Base-by-base conservation (phyloP, 1,284 basidiomycete species). In the Cryptococcus sp. region DNA sequence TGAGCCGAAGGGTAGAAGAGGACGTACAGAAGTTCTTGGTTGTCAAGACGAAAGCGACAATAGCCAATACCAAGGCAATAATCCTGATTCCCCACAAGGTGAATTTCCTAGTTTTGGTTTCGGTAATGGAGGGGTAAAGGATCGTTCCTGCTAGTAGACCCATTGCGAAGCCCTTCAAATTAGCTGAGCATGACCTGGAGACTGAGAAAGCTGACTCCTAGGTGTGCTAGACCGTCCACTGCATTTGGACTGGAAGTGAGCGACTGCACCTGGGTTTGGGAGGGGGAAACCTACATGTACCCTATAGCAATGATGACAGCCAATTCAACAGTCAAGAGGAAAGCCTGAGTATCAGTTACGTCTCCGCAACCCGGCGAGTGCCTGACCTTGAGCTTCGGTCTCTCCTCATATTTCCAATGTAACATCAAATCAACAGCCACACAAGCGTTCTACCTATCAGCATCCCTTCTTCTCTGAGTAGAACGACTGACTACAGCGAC, bases 41-140 rank as follows among this genome's bases (percentile, higher is more conserved):
- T 34, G 97, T 79, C 3, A 91, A 79, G 22, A 92, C 86, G 59
- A 87, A 94, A 28, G 94, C 80, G 24, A 93, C 76, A 21, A 94
- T 73, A 2, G 85, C 81, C 39, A 94, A 61, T 0, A 85, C 85
- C 28, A 90, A 78, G 0, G 89, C 88, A 28, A 84, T 74, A 14
- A 89, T 61, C 50, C 93, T 83, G 62, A 87, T 81, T 32, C 64
- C 76, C 84, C 87, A 91, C 60, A 87, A 83, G 44, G 88, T 80
- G n/a, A 81, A 66, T 51, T 81, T 81, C 67, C 93, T 91, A 13
- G 83, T 79, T 52, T 79, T 84, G 1, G 88, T 85, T 18, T 79
- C 79, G 60, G 84, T 87, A 54, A 97, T 89, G n/a, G 92, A 83
- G 4, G 92, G 93, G 66, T 93, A 91, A 57, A 98, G 83, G 2